phyloP scores from a whole-genome alignment of 2,329 filamentous ascomycete genomes.

The Ophiocordyceps unilateralis region DNA sequence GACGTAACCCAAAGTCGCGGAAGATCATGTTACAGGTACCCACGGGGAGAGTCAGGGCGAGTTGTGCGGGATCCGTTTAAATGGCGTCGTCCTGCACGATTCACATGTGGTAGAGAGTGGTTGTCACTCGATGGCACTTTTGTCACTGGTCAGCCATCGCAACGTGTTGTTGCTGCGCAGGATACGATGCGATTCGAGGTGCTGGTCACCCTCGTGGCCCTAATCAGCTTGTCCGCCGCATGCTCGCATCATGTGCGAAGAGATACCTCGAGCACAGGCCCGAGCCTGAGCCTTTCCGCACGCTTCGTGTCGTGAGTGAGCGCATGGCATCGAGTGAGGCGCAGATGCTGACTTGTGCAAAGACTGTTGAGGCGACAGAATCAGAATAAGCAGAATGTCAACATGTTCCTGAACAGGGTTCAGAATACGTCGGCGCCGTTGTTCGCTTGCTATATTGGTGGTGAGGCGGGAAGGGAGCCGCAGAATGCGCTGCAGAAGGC shows the following conservation, averaged over 20 bases:
- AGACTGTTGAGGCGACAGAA: background rate
- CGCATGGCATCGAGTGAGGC: background rate
- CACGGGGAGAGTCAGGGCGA: background rate
- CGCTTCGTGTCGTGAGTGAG: background rate
- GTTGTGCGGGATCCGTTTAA: too few relatives aligned
- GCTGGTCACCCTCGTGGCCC: background rate
- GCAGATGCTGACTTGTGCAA: background rate
- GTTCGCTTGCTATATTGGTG: background rate
- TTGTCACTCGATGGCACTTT: background rate
- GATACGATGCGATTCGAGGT: background rate
- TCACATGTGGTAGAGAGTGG: too few relatives aligned
- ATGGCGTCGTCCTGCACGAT: too few relatives aligned
- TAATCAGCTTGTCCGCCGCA: background rate
- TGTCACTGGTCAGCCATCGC: background rate
- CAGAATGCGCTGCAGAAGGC: background rate
- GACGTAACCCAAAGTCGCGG: background rate
- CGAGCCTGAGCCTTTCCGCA: slow-evolving; percentile 1
- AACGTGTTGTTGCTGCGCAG: too few relatives aligned
- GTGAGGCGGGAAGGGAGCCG: background rate
- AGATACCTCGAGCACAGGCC: background rate
- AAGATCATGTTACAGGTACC: background rate
- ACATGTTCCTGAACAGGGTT: background rate
- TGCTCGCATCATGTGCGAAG: slow-evolving; percentile 1
- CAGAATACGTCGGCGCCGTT: background rate
- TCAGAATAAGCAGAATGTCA: background rate